phyloP scores from a whole-genome alignment of 73 alveolate species.

The Symbiodinium pilosum region DNA sequence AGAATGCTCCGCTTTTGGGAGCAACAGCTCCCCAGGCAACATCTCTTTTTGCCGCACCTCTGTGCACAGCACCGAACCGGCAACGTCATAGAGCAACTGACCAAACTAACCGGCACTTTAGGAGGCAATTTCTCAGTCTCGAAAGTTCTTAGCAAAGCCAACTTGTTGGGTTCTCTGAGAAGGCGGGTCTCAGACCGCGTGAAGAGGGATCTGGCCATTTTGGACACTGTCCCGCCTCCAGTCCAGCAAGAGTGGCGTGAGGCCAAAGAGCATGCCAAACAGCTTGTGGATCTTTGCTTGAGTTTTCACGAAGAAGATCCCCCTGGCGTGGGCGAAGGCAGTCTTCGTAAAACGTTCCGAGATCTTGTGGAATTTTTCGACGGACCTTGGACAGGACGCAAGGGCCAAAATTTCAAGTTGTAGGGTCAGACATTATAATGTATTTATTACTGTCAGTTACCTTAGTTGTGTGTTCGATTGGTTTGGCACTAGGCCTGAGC shows the following conservation, averaged over 20 bases:
- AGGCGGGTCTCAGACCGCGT: background rate
- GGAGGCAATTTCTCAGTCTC: background rate
- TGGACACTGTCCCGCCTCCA: background rate
- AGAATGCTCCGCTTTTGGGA: background rate
- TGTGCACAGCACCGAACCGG: conserved; percentile 18
- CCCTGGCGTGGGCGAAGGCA: background rate
- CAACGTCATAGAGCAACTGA: background rate
- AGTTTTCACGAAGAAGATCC: background rate
- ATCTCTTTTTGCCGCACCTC: background rate
- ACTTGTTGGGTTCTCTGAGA: background rate
- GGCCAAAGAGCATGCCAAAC: background rate
- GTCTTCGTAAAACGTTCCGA: background rate
- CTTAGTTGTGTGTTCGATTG: too few relatives aligned
- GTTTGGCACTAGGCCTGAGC: too few relatives aligned
- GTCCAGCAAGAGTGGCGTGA: background rate
- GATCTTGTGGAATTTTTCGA: background rate
- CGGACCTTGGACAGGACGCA: conserved; percentile 31
- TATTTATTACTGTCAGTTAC: too few relatives aligned
- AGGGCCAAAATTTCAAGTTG: too few relatives aligned
- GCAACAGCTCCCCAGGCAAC: background rate
- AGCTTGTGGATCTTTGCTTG: background rate
- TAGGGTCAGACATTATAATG: too few relatives aligned
- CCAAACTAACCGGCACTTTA: background rate
- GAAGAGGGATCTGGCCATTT: background rate
- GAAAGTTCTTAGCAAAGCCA: background rate